Evolutionary conservation across 129 eudicot genomes (phyloP).

Genomic region (Dittrichia graveolens): DNA sequence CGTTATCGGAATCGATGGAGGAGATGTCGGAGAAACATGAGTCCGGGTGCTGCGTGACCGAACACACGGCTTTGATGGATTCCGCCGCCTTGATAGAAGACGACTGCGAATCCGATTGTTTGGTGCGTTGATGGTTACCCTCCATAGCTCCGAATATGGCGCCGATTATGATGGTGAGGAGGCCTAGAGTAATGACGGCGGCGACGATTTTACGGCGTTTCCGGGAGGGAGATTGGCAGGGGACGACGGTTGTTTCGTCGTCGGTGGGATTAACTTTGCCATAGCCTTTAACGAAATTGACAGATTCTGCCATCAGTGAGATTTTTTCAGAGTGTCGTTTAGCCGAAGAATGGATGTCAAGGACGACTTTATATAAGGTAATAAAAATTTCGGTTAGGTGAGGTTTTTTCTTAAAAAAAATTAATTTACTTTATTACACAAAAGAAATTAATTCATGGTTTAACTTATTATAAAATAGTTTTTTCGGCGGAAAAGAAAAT

Average conservation of each 20-base stretch:
- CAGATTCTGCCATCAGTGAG: conserved; percentile 49
- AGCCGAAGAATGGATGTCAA: neutral
- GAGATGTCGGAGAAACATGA: conserved; percentile 55
- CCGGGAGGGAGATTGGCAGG: conserved; percentile 24
- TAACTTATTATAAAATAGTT: no score
- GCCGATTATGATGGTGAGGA: conserved; percentile 36
- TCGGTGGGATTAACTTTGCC: conserved; percentile 49
- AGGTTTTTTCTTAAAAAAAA: neutral
- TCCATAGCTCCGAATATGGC: conserved; percentile 28
- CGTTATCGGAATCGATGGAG: conserved; percentile 28
- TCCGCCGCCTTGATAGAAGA: conserved; percentile 33
- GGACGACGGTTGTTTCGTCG: conserved; percentile 21
- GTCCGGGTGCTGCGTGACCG: conserved; percentile 63
- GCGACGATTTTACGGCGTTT: conserved; percentile 39
- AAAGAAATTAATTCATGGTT: no score
- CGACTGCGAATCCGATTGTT: conserved; percentile 8
- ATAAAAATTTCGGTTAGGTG: conserved; percentile 1
- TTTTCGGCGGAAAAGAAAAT: no score
- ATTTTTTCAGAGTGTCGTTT: conserved; percentile 5
- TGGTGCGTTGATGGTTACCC: conserved; percentile 25
- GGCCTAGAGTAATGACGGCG: conserved; percentile 27
- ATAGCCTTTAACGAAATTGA: conserved; percentile 56
- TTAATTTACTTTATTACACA: no score
- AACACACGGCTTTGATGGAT: conserved; percentile 54
- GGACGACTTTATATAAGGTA: conserved; percentile 26